Evolutionary conservation across 345 rosid species (phyloP), one percentile per base, ranked within the genome.

Genomic region (Acer campestre): DNA sequence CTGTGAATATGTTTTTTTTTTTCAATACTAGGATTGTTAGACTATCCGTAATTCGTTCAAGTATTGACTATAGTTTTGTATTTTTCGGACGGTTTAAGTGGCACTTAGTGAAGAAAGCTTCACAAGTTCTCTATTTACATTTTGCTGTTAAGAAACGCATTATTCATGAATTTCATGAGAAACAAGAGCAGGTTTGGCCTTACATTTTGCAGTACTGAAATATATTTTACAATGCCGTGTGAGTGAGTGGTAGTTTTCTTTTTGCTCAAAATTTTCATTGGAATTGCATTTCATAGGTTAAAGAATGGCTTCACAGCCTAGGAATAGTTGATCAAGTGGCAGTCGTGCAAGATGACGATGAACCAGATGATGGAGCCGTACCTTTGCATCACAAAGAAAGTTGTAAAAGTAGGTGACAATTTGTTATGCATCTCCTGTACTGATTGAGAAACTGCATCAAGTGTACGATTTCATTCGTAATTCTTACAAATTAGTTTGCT

Each of bases 221-320:
- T 10, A 51, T 27, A 17, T n/a, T 1, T 65, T 7, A 27, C 68
- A 65, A 72, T 20, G 66, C 38, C 38, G 49, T 29, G 65, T 29
- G 27, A 4, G 27, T 29, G 3, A 29, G 31, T 11, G 49, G 49
- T 9, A 11, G 49, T 53, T 4, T 1, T 13, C 17, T 17, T 62
- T 62, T 73, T 46, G 5, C 63, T 67, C 8, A 58, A 11, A 49
- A 7, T 67, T 74, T 25, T 68, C n/a, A 48, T 29, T 70, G 78
- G 61, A 68, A 59, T 69, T 0, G 5, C 49, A 1, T 76, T 56
- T 68, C 71, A 40, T 40, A 95, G 97, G 98, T 89, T 82, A 93
- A 85, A 88, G 99, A 95, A 68, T 95, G 99, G 97, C 87, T 95
- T 6, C 90, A 90, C n/a, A 90, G 88, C 81, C 78, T 95, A 75